phyloP scores from a whole-genome alignment of 1,139 yeast species.

The Pichia sp. region DNA sequence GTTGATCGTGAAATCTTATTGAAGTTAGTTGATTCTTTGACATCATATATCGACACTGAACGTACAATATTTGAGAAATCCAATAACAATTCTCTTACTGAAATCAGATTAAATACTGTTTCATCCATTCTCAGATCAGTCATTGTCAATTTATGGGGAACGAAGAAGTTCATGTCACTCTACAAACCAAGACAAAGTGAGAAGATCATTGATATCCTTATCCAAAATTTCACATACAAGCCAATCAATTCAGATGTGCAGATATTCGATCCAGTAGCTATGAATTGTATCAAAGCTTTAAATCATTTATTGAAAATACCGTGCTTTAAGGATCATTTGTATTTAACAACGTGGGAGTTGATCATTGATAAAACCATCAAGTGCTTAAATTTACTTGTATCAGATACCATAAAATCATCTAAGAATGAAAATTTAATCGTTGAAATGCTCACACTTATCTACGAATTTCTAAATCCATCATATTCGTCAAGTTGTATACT shows the following conservation, averaged over 20 bases:
- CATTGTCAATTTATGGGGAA: slow-evolving; percentile 29
- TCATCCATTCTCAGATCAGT: slow-evolving; percentile 40
- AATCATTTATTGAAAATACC: slow-evolving; percentile 33
- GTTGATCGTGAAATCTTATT: slow-evolving; percentile 26
- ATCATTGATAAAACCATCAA: slow-evolving; percentile 32
- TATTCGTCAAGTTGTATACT: slow-evolving; percentile 30
- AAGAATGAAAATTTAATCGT: slow-evolving; percentile 27
- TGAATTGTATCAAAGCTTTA: slow-evolving; percentile 37
- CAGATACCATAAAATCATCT: slow-evolving; percentile 4
- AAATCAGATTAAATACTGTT: slow-evolving; percentile 42
- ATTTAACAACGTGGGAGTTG: slow-evolving; percentile 35
- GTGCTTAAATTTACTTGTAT: slow-evolving; percentile 22
- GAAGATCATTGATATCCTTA: slow-evolving; percentile 32
- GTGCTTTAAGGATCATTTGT: slow-evolving; percentile 42
- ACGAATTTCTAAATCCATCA: slow-evolving; percentile 35
- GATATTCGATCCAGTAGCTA: slow-evolving; percentile 37
- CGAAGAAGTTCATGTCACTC: slow-evolving; percentile 22
- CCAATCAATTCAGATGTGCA: slow-evolving; percentile 13
- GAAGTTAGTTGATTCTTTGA: slow-evolving; percentile 37
- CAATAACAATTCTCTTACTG: slow-evolving; percentile 33
- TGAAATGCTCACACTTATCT: slow-evolving; percentile 32
- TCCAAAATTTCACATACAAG: slow-evolving; percentile 25
- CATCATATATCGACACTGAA: slow-evolving; percentile 44
- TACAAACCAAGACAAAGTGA: slow-evolving; percentile 37
- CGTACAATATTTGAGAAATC: slow-evolving; percentile 35